A percentile compares a stretch with the other conserved stretches of the same genome.
These are phyloP conservation scores for Tripterygium wilfordii DNA, from an alignment of 177 flowering plant species.

Conservation along the genomic window DNA sequence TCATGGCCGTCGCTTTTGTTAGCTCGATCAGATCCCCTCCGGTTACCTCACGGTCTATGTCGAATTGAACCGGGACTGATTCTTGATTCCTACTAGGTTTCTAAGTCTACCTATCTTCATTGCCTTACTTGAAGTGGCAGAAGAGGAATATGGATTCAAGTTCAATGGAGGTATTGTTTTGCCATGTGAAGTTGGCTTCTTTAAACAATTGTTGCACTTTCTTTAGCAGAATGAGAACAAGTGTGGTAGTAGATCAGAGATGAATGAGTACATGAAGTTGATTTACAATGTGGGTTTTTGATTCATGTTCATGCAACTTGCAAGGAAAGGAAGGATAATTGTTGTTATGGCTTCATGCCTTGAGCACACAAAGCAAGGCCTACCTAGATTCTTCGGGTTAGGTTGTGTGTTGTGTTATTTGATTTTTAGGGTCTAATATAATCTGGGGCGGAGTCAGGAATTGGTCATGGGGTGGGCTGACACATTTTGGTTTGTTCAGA, in stretches of 20 bases:
- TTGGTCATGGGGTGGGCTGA: too few relatives aligned
- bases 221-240: conserved; percentile 20
- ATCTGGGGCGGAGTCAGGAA: too few relatives aligned
- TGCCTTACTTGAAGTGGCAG: conserved; percentile 18
- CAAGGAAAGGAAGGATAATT: background rate
- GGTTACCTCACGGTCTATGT: conserved; percentile 25
- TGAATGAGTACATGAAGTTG: conserved; percentile 14
- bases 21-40: conserved; percentile 8
- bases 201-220: conserved; percentile 12
- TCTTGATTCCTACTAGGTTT: conserved; percentile 29
- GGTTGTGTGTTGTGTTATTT: too few relatives aligned
- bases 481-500: too few relatives aligned
- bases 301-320: conserved; percentile 12
- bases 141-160: conserved; percentile 32
- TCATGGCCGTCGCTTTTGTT: background rate
- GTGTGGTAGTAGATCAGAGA: conserved; percentile 12
- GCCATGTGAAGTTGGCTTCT: conserved; percentile 28
- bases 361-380: conserved; percentile 8
- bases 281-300: conserved; percentile 12
- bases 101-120: conserved; percentile 21
- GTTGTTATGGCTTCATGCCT: conserved; percentile 4
- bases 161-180: conserved; percentile 21
- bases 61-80: conserved; percentile 18
- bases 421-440: too few relatives aligned
- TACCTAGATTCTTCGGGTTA: too few relatives aligned